Evolutionary conservation across 345 rosid genomes (phyloP), one percentile per base, ranked within the genome.

Genomic region (Alliaria petiolata): DNA sequence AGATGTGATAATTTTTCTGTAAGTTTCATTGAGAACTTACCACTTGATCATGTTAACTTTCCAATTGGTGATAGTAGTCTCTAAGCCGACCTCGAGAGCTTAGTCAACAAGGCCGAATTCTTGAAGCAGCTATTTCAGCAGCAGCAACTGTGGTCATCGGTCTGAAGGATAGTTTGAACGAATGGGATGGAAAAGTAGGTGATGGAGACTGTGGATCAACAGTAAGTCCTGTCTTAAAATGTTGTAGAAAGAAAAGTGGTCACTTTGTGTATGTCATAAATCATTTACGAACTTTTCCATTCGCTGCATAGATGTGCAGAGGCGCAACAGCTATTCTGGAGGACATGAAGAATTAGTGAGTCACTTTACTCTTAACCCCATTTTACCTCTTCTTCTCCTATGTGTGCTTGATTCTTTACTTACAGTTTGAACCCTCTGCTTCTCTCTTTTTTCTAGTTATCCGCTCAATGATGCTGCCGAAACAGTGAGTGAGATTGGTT

Each of bases 141-240:
- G 97, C 95, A 65, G 81, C 86, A 63, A 84, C 81, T 70, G 97
- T 87, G 34, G 52, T 88, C 45, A 79, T 87, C 8, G 65, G 75
- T 71, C 78, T 93, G 19, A 86, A 70, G 74, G 97, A 88, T 51
- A 80, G 80, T 77, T 82, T 93, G 80, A 91, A 93, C 72, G 96
- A 87, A 69, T 91, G 97, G 97, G 99, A 93, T 77, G 71, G 89
- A 83, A 91, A 78, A 86, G 96, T 86, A 13, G 97, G 97, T 52
- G 99, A 93, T 79, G 97, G 93, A 10, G 99, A 93, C 71, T 93
- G 99, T 79, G 99, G 99, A 46, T 91, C 97, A 51, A 93, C 95
- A 0, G 99, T 93, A 74, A 85, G 97, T 82, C 46, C 40, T 54
- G 20, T 49, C 49, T 0, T 34, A 9, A 16, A 56, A 31, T 56